phyloP scores from a whole-genome alignment of 148 eudicot species.

The Diospyros lotus region DNA sequence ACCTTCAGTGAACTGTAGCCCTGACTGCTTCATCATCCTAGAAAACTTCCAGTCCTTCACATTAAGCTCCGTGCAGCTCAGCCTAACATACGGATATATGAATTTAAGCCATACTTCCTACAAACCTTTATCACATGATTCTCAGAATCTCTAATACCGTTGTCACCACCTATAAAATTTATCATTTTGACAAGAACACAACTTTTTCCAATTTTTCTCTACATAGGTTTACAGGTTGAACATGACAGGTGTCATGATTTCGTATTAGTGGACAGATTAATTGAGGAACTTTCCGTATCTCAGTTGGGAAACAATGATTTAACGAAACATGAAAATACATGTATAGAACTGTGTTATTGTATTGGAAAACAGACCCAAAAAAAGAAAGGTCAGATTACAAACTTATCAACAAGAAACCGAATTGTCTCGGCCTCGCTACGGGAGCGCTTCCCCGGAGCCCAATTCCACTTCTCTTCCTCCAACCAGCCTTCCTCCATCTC shows the following conservation, averaged over 20 bases:
- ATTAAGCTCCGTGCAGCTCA: conserved; percentile 53
- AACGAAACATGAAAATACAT: too few species aligned
- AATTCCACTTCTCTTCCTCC: conserved; percentile 20
- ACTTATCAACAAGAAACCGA: conserved; percentile 68
- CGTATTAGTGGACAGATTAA: too few species aligned
- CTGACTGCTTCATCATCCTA: conserved; percentile 70
- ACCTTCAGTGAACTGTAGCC: conserved; percentile 64
- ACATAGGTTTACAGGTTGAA: too few species aligned
- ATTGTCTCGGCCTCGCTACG: conserved; percentile 53
- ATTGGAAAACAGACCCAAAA: background rate
- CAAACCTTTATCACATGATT: too few species aligned
- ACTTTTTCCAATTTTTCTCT: too few species aligned
- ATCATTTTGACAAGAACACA: too few species aligned
- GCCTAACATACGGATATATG: conserved; percentile 26
- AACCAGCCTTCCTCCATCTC: conserved; percentile 48
- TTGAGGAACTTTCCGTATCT: too few species aligned
- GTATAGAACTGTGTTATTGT: too few species aligned
- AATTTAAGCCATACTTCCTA: background rate
- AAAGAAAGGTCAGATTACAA: conserved; percentile 9
- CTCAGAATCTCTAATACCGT: too few species aligned
- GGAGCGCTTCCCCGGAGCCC: conserved; percentile 25
- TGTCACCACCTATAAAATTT: too few species aligned
- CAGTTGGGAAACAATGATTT: too few species aligned
- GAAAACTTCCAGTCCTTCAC: conserved; percentile 84
- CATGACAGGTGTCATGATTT: too few species aligned